Evolutionary conservation across 2,329 filamentous ascomycete genomes (phyloP), one percentile per base, ranked within the genome.

Genomic region (Cladosporium austrohemisphaericum): DNA sequence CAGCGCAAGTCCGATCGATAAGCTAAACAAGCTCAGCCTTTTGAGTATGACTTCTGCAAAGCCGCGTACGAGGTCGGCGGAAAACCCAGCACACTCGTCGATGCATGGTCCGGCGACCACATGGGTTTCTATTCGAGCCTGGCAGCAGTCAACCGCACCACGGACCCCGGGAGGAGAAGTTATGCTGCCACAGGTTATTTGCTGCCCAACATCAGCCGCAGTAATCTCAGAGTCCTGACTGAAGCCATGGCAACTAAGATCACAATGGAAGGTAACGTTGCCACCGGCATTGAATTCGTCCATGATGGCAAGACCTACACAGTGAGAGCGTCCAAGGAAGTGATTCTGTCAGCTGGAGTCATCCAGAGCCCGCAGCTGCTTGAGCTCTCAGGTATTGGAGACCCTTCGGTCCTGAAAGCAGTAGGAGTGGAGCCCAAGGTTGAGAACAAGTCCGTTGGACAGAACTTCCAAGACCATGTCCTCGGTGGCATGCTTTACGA

Each of bases 321-420:
- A 20, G 54, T 70, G 19, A 60, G 54, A 14, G 68, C 64, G 1
- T 19, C 49, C 64, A 62, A 60, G 28, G 70, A 1, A 67, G 73
- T 2, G 31, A 23, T 50, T 13, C 61, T 86, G 2, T 76, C 76
- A 3, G 79, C 79, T 1, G 83, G 83, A 0, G 76, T 72, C 22
- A 67, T 78, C 32, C 74, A 76, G 59, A 80, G 76, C 8, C 83
- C 75, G 5, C 79, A 77, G 63, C 67, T 81, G 11, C 72, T 78
- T n/a, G 81, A 85, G 54, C 67, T 83, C 1, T 83, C 79, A 0
- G 82, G 82, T 0, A 73, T 85, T 32, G 82, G 82, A 4, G 68
- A 72, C 40, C 65, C 68, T 1, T 59, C 68, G 0, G 58, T 81
- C 5, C 70, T 85, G 1, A 60, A 71, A 37, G 65, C 65, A 16